Evolutionary conservation across 2,329 filamentous ascomycete genomes (phyloP), one percentile per base, ranked within the genome.

Genomic region (Stachybotrys chlorohalonatus): DNA sequence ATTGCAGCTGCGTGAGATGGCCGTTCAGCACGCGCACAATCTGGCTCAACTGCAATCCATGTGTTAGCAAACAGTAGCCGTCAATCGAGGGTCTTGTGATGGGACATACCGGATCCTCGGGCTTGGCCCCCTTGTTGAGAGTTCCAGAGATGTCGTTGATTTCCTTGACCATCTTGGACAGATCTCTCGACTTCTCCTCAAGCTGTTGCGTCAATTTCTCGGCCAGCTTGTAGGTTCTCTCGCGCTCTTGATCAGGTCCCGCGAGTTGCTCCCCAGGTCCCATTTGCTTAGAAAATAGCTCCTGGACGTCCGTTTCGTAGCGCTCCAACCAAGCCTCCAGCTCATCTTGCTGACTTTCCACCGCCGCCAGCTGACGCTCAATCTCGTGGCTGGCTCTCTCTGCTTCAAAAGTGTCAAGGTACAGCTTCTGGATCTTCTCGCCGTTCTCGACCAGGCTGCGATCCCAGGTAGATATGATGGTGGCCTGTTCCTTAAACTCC

Each of bases 161-260:
- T 72, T 97, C 94, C 68, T 95, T 92, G 63, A 99, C 95, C 91
- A 99, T 97, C 73, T 90, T 93, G 51, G 84, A 85, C 59, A 99
- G 78, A 67, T 96, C 91, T 68, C 90, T 89, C 66, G 90, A 91
- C 84, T 97, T 95, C 63, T 95, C 91, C 55, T 95, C 92, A 60
- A 99, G 78, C 60, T 90, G 85, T 67, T 95, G 90, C 11, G 90
- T 90, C 60, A 96, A 80, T 71, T 90, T 94, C 78, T 99, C 94
- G 1, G 94, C 94, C 53, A 95, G 77, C 79, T 96, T 95, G 76
- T 97, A 96, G 60, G 93, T 97, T 68, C 88, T 83, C 78, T 99
- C 94, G 51, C 94, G 85, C 75, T 99, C 94, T 71, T 95, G 90
- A 67, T 99, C 95, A 4, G 93, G 91, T 7, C 93, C 94, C 56